Evolutionary conservation across 345 rosid species (phyloP), one percentile per base, ranked within the genome.

Genomic region (Eucalyptus camaldulensis): DNA sequence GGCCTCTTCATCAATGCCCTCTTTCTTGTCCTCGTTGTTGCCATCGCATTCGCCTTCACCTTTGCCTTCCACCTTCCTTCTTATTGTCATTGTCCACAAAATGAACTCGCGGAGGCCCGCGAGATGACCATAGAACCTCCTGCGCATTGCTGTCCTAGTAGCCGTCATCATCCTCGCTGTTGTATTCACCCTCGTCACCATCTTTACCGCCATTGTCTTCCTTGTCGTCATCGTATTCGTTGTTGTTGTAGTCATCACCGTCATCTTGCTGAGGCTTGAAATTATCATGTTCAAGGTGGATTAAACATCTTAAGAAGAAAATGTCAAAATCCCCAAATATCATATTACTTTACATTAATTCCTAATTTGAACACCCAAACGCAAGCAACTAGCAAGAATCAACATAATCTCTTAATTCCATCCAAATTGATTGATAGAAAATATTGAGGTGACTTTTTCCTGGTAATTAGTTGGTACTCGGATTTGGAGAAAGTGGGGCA

Each of bases 171-270:
- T 90, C 51, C 17, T 50, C 51, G 7, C 51, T 0, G 51, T 14
- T 49, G 51, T 49, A 49, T 49, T 49, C 51, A 12, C 14, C 51
- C 31, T 49, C 21, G 22, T 90, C 93, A 8, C 90, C 91, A 37
- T 93, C 96, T 9, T 92, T 93, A 10, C 88, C 95, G 17, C 90
- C 94, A 7, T 90, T 94, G 4, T 90, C 97, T 3, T 93, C 94
- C 0, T 86, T 95, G 0, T 91, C 91, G 2, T 93, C 96, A 0
- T 92, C 95, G 2, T 91, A 95, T 4, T 90, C 93, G 92, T 92
- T 95, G 9, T 91, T 94, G 0, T 25, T 60, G 67, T 6, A 11
- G 31, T 27, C 67, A 60, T 60, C 67, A 12, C 62, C 62, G 4
- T 11, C 15, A 25, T 92, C 31, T 25, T 60, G n/a, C 67, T 60